Base-by-base conservation (phyloP, 495 filamentous ascomycete species). In the Aspergillus incahuasiensis region DNA sequence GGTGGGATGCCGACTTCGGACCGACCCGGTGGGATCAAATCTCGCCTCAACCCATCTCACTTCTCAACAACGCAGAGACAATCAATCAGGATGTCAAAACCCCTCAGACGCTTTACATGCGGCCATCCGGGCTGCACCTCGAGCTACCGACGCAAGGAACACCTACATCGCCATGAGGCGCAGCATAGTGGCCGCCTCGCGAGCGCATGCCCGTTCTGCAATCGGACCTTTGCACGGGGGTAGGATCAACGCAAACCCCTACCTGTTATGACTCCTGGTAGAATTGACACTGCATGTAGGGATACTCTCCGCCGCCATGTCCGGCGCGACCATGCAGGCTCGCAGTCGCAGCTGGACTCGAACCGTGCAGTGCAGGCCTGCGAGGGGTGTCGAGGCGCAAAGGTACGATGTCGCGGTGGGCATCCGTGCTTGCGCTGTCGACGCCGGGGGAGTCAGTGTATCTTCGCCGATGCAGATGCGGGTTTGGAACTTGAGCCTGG, bases 261-360 rank as follows among this genome's bases (percentile, higher is more conserved):
- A 7, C 16, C 12, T 5, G n/a, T n/a, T 47, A n/a, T 16, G 20
- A n/a, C 15, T n/a, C 15, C 28, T 15, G 12, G n/a, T 28, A 8
- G 11, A 3, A 22, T 6, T 35, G 1, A 43, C 9, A 35, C 9
- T 18, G 5, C 6, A 3, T 5, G 1, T 40, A 60, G 57, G 32
- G 57, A 60, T 21, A 47, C 57, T 12, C 57, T 60, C 18, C 21
- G 52, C 8, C 52, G 57, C 19, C 57, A 60, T 25, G 46, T 60
- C 19, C 57, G 52, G 9, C 45, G 20, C 38, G 57, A 59, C 40
- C 57, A 59, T 50, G 30, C 45, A 42, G 25, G 21, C 5, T 3
- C 51, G n/a, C 16, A 32, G 11, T 11, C 15, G n/a, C 43, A 44
- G 43, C 49, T 32, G 15, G 35, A 19, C 0, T 40, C 41, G 12